A percentile compares a stretch with the other conserved stretches of the same genome.
These are phyloP conservation scores for Marasmius fiardii DNA, from an alignment of 1,284 basidiomycete species.

Conservation along the genomic window DNA sequence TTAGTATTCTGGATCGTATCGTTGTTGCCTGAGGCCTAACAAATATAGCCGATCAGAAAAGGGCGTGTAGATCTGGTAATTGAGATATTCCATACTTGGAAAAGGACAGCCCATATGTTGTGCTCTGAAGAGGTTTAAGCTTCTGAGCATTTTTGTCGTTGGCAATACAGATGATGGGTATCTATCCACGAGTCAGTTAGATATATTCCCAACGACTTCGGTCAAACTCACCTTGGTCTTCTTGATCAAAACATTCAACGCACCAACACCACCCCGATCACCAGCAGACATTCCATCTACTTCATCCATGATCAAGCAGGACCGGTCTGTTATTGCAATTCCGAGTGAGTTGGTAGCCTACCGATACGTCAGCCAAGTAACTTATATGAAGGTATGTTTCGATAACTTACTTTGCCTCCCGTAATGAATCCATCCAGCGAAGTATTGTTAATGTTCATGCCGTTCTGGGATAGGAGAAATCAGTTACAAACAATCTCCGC, in stretches of 20 bases:
- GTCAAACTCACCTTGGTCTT: conserved; percentile 75
- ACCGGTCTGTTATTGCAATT: conserved; percentile 72
- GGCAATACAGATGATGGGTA: conserved; percentile 97
- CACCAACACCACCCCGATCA: conserved; percentile 94
- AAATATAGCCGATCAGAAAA: conserved; percentile 11
- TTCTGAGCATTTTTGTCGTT: conserved; percentile 89
- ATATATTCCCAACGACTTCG: neutral
- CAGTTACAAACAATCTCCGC: neutral
- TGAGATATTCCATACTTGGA: conserved; percentile 50
- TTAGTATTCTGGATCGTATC: conserved; percentile 84
- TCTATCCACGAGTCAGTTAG: conserved; percentile 38
- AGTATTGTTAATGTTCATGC: conserved; percentile 84
- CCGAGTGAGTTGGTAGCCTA: conserved; percentile 68
- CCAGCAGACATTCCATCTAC: conserved; percentile 99
- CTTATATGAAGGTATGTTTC: conserved; percentile 11
- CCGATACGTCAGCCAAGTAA: neutral
- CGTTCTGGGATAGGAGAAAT: conserved; percentile 47
- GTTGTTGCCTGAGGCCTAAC: conserved; percentile 69
- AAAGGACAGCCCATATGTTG: conserved; percentile 79
- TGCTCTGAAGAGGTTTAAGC: conserved; percentile 81
- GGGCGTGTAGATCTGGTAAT: neutral
- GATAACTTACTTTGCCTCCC: conserved; percentile 49
- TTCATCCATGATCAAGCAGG: conserved; percentile 98
- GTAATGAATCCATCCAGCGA: conserved; percentile 88
- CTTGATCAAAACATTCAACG: conserved; percentile 88